These are phyloP conservation scores for Populus hybrid DNA, from an alignment of 441 rosid species.

Conservation along the genomic window DNA sequence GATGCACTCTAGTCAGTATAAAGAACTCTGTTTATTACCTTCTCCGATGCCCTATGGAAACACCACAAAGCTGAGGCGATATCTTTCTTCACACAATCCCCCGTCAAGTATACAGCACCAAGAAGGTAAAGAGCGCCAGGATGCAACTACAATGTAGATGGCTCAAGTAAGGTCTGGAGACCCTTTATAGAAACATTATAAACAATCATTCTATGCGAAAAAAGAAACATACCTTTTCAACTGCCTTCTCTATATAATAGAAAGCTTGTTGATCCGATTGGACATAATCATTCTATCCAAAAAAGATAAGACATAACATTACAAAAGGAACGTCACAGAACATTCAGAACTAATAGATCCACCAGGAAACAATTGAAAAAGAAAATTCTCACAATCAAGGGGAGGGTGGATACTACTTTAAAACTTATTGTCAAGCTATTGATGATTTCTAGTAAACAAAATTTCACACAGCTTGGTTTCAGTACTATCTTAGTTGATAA, in stretches of 20 bases:
- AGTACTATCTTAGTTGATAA: neutral
- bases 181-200: constrained; percentile 1
- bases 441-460: neutral
- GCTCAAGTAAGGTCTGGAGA: constrained; percentile 27
- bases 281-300: constrained; percentile 65
- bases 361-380: neutral
- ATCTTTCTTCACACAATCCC: constrained; percentile 93
- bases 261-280: constrained; percentile 89
- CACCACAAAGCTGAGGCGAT: constrained; percentile 91
- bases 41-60: constrained; percentile 88
- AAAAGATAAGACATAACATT: constrained; percentile 1
- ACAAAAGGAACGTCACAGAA: neutral
- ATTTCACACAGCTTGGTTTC: neutral
- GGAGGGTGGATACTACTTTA: neutral
- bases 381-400: neutral
- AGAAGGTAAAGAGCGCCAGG: constrained; percentile 92
- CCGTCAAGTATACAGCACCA: constrained; percentile 82
- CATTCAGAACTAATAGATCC: neutral
- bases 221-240: constrained; percentile 63
- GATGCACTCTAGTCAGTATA: neutral
- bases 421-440: neutral
- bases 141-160: constrained; percentile 61
- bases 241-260: constrained; percentile 85
- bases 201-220: neutral
- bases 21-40: constrained; percentile 30